Evolutionary conservation across 2,329 filamentous ascomycete genomes (phyloP).

Genomic region (Phoma sp.): DNA sequence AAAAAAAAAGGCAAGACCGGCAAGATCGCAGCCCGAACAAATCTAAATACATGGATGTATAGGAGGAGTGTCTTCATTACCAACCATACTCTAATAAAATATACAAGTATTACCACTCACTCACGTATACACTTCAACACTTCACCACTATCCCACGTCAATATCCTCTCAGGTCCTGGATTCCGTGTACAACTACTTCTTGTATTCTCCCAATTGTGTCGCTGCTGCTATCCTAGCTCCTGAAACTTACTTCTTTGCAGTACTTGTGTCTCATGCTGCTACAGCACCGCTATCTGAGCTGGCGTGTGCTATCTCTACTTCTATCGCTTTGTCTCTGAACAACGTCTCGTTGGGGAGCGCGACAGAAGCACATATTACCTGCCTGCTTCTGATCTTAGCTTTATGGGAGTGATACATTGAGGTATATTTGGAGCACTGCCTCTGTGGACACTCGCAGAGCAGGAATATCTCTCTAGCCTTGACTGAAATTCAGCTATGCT

Average conservation of each 20-base stretch:
- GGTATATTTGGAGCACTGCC: slow-evolving; percentile 1
- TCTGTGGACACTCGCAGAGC: slow-evolving; percentile 12
- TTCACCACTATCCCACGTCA: not conserved
- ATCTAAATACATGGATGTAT: not conserved
- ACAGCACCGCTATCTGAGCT: not conserved
- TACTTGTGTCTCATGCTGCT: not conserved
- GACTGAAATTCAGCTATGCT: not conserved
- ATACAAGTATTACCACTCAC: not conserved
- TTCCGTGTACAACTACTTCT: not conserved
- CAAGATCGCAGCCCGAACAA: too few species aligned
- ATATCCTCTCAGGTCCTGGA: not conserved
- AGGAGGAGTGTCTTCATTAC: not conserved
- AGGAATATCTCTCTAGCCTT: slow-evolving; percentile 10
- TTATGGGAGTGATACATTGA: not conserved
- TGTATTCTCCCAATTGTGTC: not conserved
- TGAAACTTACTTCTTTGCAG: not conserved
- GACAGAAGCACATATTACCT: not conserved
- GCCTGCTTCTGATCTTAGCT: not conserved
- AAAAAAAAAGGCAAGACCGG: too few species aligned
- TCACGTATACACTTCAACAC: not conserved
- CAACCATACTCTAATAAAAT: not conserved
- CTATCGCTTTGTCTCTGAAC: not conserved
- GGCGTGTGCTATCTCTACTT: not conserved
- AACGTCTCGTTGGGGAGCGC: not conserved
- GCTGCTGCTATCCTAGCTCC: not conserved